phyloP scores from a whole-genome alignment of 106 monocot genomes.

The Chionographis japonica region DNA sequence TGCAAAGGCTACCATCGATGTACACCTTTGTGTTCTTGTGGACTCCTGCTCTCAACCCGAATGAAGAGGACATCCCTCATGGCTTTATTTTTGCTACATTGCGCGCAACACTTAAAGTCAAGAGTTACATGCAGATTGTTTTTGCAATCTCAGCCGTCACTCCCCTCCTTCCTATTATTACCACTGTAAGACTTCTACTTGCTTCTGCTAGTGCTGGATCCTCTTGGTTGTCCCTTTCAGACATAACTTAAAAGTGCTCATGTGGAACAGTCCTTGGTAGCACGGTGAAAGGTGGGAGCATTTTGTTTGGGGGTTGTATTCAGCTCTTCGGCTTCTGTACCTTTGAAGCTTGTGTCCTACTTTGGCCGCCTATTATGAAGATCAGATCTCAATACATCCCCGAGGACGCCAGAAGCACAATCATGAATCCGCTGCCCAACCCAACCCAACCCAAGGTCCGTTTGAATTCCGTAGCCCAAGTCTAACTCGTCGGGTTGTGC shows the following conservation, averaged over 20 bases:
- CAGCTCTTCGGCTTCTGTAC: constrained; percentile 89
- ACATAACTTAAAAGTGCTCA: neutral
- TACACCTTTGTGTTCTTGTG: constrained; percentile 97
- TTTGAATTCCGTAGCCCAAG: no score
- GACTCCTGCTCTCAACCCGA: constrained; percentile 96
- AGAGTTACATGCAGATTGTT: constrained; percentile 95
- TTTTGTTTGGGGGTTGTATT: constrained; percentile 66
- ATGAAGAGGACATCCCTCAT: constrained; percentile 94
- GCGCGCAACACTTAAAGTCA: constrained; percentile 65
- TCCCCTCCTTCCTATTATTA: constrained; percentile 75
- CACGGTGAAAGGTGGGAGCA: constrained; percentile 52
- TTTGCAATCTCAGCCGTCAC: constrained; percentile 73
- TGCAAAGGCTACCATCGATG: no score
- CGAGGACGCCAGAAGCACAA: constrained; percentile 97
- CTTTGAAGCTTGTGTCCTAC: constrained; percentile 89
- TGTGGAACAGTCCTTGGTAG: constrained; percentile 51
- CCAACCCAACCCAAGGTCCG: no score
- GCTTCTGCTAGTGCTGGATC: neutral
- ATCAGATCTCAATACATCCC: constrained; percentile 99
- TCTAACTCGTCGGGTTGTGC: no score
- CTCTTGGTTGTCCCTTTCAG: neutral
- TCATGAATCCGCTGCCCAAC: no score
- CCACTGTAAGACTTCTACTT: constrained; percentile 44
- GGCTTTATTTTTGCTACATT: constrained; percentile 98
- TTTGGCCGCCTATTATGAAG: constrained; percentile 99